Evolutionary conservation across 768 basidiomycete species (phyloP).

Genomic region (Mycena haematopus): DNA sequence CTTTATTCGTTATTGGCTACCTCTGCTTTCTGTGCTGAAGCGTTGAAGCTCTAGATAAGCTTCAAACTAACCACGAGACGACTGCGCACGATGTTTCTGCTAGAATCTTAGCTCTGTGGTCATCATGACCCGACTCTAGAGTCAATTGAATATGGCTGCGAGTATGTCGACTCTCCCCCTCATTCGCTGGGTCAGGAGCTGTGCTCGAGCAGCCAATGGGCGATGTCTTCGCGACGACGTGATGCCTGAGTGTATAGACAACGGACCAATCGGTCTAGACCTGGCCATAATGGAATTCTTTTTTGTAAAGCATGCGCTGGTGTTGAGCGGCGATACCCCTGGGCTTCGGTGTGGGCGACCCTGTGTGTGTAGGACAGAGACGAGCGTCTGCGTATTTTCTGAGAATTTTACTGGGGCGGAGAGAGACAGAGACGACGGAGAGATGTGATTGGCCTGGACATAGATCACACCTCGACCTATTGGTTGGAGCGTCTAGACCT

Average conservation of each 20-base stretch:
- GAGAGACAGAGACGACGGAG: neutral
- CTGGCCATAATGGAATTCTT: conserved; percentile 13
- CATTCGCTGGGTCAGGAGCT: neutral
- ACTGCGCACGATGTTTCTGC: no score
- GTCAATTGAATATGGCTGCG: no score
- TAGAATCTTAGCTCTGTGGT: no score
- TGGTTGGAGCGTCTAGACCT: conserved; percentile 12
- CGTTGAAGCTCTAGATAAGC: no score
- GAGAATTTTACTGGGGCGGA: neutral
- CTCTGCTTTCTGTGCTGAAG: no score
- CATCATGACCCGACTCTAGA: no score
- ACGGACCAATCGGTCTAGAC: conserved; percentile 23
- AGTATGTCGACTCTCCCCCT: no score
- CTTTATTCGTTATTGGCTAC: no score
- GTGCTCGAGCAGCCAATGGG: conserved; percentile 7
- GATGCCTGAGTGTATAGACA: neutral
- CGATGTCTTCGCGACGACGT: neutral
- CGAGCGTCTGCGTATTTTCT: neutral
- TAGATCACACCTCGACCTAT: conserved; percentile 6
- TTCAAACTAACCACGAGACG: no score
- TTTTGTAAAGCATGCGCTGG: neutral
- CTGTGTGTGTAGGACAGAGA: neutral
- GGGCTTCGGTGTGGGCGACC: neutral
- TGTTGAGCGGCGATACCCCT: neutral
- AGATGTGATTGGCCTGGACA: neutral